These are phyloP conservation scores for peach (Prunus persica) DNA, from an alignment of 306 rosid genomes.

Conservation along the genomic window Prunus_persica_NCBIv2 NC_034013.1:13133501-13134000, in stretches of 20 bases:
- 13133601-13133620: not conserved
- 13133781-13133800: not conserved
- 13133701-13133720: not conserved
- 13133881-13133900: too few relatives aligned
- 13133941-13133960: too few relatives aligned
- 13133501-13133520: conserved; percentile 90
- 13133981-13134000: not conserved
- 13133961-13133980: too few relatives aligned
- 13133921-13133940: too few relatives aligned
- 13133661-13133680: not conserved
- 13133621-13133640: not conserved
- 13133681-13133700: not conserved
- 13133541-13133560: conserved; percentile 71
- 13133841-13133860: not conserved
- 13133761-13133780: not conserved
- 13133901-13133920: too few relatives aligned
- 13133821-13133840: not conserved
- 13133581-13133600: not conserved
- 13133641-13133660: not conserved
- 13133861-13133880: not conserved
- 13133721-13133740: not conserved
- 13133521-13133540: conserved; percentile 92
- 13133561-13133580: conserved; percentile 36
- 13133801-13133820: not conserved
- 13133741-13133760: not conserved